Percentiles rank a stretch among this genome's conserved stretches.
These are phyloP conservation scores for Podaxis carcinomalis DNA, from an alignment of 768 basidiomycete genomes.

Conservation along the genomic window DNA sequence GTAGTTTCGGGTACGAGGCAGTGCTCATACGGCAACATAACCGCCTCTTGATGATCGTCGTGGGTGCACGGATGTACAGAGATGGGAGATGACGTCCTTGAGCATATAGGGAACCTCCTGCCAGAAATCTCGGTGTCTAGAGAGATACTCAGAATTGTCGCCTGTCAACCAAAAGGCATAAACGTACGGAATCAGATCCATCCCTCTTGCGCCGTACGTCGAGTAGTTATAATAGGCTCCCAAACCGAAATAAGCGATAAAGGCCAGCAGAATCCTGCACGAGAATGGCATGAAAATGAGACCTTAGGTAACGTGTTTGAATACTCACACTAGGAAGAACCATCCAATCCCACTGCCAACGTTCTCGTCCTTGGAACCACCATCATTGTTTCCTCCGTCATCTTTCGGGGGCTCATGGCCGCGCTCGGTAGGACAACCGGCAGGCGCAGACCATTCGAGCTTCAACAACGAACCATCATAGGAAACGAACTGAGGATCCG, in stretches of 20 bases:
- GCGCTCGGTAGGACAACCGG: constrained; percentile 47
- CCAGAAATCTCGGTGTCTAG: constrained; percentile 88
- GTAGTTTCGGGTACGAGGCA: too few relatives aligned
- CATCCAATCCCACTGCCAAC: constrained; percentile 79
- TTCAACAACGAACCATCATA: constrained; percentile 54
- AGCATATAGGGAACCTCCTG: constrained; percentile 85
- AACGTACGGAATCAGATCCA: constrained; percentile 80
- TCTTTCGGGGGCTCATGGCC: constrained; percentile 21
- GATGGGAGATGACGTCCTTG: constrained; percentile 69
- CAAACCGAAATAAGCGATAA: constrained; percentile 66
- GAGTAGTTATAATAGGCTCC: constrained; percentile 89
- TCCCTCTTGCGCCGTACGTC: constrained; percentile 79
- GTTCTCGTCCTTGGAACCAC: constrained; percentile 27
- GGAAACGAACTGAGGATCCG: constrained; percentile 48
- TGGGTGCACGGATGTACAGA: constrained; percentile 70
- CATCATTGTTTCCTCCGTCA: constrained; percentile 27
- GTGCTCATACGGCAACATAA: constrained; percentile 65
- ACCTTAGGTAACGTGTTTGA: neutral
- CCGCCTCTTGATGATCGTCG: constrained; percentile 61
- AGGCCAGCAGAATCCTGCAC: constrained; percentile 57
- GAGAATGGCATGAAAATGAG: constrained; percentile 2
- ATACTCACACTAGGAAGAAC: constrained; percentile 79
- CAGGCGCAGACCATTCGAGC: constrained; percentile 60
- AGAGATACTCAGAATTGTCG: constrained; percentile 9
- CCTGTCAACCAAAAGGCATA: neutral